These are phyloP conservation scores for Allium sativum DNA, from an alignment of 106 monocot genomes.

Conservation along the genomic window DNA sequence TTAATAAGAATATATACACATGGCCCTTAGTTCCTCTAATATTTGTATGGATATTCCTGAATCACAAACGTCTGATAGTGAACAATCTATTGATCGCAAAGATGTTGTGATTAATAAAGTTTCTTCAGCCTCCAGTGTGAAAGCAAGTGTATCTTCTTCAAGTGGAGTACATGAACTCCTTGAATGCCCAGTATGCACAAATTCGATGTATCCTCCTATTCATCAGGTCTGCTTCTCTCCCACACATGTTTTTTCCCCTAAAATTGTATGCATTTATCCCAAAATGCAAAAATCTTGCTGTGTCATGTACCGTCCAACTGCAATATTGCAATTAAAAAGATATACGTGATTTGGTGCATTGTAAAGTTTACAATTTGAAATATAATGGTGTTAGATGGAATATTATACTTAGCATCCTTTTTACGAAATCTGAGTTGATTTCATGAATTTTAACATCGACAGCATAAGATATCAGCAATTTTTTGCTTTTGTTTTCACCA, in stretches of 20 bases:
- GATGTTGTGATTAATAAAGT: conserved; percentile 3
- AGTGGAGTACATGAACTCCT: conserved; percentile 28
- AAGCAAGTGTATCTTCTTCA: conserved; percentile 17
- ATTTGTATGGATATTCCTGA: conserved; percentile 8
- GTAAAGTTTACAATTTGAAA: too few species aligned
- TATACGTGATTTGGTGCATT: too few species aligned
- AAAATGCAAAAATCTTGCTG: too few species aligned
- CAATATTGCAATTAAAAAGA: neutral
- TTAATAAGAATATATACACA: neutral
- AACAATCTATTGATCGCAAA: conserved; percentile 5
- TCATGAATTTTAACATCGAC: too few species aligned
- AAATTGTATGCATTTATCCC: neutral
- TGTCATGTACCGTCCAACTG: neutral
- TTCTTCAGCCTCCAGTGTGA: conserved; percentile 9
- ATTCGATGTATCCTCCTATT: conserved; percentile 27
- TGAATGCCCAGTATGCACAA: conserved; percentile 25
- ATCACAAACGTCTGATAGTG: conserved; percentile 11
- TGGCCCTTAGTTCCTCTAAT: conserved; percentile 1
- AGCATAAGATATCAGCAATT: too few species aligned
- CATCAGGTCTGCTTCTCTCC: conserved; percentile 12
- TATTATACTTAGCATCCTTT: too few species aligned
- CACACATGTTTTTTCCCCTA: neutral
- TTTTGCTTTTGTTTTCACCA: too few species aligned
- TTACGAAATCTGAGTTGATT: too few species aligned
- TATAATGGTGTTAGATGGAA: too few species aligned